Evolutionary conservation across 2,329 filamentous ascomycete genomes (phyloP).

Genomic region (Dothistroma pini): DNA sequence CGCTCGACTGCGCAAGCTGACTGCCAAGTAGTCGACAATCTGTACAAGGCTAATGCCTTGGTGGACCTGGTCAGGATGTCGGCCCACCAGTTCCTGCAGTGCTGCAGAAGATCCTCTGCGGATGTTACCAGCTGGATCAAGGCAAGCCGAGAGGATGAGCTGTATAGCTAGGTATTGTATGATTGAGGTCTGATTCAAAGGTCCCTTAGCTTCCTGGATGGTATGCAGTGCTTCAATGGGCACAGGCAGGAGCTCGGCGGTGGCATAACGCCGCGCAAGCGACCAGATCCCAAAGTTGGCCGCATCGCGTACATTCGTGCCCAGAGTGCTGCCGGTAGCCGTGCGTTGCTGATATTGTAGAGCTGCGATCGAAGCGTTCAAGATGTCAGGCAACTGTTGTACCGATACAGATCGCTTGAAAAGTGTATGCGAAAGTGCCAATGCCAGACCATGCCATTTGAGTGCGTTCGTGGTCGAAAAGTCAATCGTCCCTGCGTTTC

Average conservation of each 20-base stretch:
- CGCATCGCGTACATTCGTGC: constrained; percentile 88
- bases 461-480: constrained; percentile 73
- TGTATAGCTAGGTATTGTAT: constrained; percentile 73
- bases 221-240: constrained; percentile 33
- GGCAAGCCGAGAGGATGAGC: constrained; percentile 73
- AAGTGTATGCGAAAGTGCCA: constrained; percentile 81
- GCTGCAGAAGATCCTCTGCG: constrained; percentile 88
- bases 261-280: constrained; percentile 79
- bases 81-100: constrained; percentile 86
- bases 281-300: constrained; percentile 97
- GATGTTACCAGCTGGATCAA: constrained; percentile 92
- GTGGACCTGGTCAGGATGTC: constrained; percentile 79
- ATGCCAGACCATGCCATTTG: constrained; percentile 87
- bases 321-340: constrained; percentile 77
- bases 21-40: constrained; percentile 85
- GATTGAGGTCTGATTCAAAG: constrained; percentile 17
- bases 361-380: constrained; percentile 73
- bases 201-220: constrained; percentile 1
- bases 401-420: constrained; percentile 78
- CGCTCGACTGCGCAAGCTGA: constrained; percentile 80
- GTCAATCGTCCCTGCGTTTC: constrained; percentile 48
- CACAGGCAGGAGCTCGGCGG: constrained; percentile 67
- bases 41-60: constrained; percentile 85
- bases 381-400: constrained; percentile 65
- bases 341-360: constrained; percentile 86